Base-by-base conservation (phyloP, 2,329 filamentous ascomycete genomes). In the Trichoderma koningiopsis region DNA sequence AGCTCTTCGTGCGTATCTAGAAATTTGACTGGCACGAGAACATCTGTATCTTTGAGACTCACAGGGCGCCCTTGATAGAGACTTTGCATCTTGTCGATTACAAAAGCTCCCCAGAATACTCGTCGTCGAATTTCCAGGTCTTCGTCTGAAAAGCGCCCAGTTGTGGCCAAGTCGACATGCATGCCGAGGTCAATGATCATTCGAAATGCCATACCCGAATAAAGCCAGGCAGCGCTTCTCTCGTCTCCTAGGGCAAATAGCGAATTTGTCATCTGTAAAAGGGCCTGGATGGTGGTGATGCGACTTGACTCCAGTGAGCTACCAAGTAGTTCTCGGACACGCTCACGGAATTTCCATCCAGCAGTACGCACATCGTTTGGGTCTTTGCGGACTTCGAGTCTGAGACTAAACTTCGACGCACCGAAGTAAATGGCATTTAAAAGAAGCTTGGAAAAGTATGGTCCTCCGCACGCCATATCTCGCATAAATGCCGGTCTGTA, bases 151-250 rank as follows among this genome's bases (percentile, higher is more conserved):
- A 70, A 72, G n/a, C 69, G 61, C n/a, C 49, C 65, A 7, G 72
- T 76, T n/a, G 75, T 70, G 56, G 63, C 63, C 8, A 56, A 72
- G 66, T 81, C 79, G 4, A 82, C 72, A 70, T 82, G 79, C 11
- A 81, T 73, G 5, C 80, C 79, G 3, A 82, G 74, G 57, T 82
- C 80, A 66, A 79, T 79, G 6, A 81, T 75, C 80, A 83, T 81
- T 1, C 81, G 76, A 49, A 80, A 72, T 0, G 79, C 81, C 68
- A 79, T 80, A 2, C 81, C 81, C 2, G 77, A 79, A 69, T 79
- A 79, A 2, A 82, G 72, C 81, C 81, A 82, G 0, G 78, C 80
- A n/a, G 74, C 75, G 5, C 19, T 58, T n/a, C 14, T 33, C 4
- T 16, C 31, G 5, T 14, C 22, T 19, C 55, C 55, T 2, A 58